Evolutionary conservation across 2,329 filamentous ascomycete genomes (phyloP).

Genomic region (Aspergillus awamori): DNA sequence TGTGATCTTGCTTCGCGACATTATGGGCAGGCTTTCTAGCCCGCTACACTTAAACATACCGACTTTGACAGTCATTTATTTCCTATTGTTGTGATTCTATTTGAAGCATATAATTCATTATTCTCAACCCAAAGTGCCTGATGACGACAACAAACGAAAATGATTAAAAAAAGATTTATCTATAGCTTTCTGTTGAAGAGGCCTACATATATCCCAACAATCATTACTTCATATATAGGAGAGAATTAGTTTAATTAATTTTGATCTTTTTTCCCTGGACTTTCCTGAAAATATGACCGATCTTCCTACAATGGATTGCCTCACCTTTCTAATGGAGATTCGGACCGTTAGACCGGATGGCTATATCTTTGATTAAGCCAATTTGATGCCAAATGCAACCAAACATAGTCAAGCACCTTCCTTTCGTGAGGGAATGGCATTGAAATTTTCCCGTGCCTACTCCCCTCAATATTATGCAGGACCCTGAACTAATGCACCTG

Average conservation of each 20-base stretch:
- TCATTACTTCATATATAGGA: too few relatives aligned
- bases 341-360: constrained; percentile 16
- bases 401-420: too few relatives aligned
- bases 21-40: constrained; percentile 10
- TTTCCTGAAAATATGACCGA: background rate
- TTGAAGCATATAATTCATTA: background rate
- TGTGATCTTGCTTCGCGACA: constrained; percentile 55
- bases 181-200: background rate
- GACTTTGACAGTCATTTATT: constrained; percentile 23
- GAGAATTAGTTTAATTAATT: background rate
- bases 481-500: background rate
- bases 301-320: background rate
- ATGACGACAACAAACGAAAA: background rate
- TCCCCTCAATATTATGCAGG: background rate
- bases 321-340: constrained; percentile 4
- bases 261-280: background rate
- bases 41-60: constrained; percentile 9
- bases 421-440: too few relatives aligned
- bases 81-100: constrained; percentile 8
- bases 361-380: background rate
- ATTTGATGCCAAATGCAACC: too few relatives aligned
- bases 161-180: background rate
- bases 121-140: background rate
- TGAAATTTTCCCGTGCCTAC: background rate
- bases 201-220: background rate